These are phyloP conservation scores for Eleusine indica DNA, from an alignment of 176 grass and related monocot genomes.

Conservation along the genomic window DNA sequence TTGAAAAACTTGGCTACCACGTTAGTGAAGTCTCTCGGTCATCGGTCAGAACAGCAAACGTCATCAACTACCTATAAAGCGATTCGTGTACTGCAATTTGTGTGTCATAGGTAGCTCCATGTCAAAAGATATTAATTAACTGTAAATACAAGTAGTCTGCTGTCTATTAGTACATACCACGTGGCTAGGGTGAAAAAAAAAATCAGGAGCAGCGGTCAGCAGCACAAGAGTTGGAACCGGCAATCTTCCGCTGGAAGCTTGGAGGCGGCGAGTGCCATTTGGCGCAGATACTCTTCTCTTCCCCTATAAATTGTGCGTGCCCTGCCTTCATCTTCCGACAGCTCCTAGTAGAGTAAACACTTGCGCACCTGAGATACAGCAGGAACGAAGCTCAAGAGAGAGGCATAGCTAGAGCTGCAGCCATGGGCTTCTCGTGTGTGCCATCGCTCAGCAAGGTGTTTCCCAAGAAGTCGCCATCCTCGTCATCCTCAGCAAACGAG, in stretches of 20 bases:
- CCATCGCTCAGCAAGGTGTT: constrained; percentile 39
- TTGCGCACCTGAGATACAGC: not conserved
- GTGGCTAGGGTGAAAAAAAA: not conserved
- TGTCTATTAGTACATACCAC: not conserved
- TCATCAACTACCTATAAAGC: too few relatives aligned
- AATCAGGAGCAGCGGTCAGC: not conserved
- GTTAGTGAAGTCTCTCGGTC: not conserved
- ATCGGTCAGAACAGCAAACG: not conserved
- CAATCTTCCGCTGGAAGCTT: constrained; percentile 36
- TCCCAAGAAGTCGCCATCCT: constrained; percentile 8
- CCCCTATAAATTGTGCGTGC: constrained; percentile 18
- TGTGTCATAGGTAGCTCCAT: too few relatives aligned
- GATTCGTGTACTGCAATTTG: too few relatives aligned
- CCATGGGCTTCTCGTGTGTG: constrained; percentile 38
- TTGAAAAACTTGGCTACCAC: not conserved
- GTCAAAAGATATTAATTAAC: not conserved
- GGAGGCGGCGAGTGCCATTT: not conserved
- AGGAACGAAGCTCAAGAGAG: not conserved
- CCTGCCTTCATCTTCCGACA: not conserved
- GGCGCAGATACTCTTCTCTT: not conserved
- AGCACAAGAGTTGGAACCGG: not conserved
- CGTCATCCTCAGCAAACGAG: not conserved
- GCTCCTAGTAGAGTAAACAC: not conserved
- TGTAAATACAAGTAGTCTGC: not conserved
- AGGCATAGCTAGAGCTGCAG: not conserved